Conservation (phyloP, 208 protist species). For the Acanthamoeba triangularis region DNA sequence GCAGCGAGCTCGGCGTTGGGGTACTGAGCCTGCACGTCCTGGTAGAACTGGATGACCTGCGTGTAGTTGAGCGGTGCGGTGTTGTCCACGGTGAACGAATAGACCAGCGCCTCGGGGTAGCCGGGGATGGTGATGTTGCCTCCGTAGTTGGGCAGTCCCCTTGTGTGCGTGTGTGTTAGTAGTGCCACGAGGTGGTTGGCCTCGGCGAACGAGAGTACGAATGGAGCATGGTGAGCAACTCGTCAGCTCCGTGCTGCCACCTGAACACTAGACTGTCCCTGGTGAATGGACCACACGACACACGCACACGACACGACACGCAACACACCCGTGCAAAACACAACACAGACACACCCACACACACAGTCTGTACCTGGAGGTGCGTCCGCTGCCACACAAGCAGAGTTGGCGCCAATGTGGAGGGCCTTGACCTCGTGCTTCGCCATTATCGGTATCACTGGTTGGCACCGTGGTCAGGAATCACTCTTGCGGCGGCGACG, state of each 20-base stretch:
- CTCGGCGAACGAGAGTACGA: not conserved
- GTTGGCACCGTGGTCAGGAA: not conserved
- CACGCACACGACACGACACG: too few species aligned
- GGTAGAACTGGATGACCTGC: not conserved
- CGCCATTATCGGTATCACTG: conserved; percentile 22
- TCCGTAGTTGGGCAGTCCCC: not conserved
- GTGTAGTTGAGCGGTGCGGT: not conserved
- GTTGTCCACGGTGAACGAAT: conserved; percentile 26
- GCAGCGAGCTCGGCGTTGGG: conserved; percentile 10
- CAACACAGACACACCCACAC: too few species aligned
- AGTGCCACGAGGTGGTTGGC: too few species aligned
- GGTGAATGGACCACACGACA: not conserved
- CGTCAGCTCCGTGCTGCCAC: not conserved
- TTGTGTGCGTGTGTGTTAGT: not conserved
- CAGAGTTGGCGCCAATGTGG: not conserved
- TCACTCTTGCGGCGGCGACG: too few species aligned
- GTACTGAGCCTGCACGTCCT: conserved; percentile 12
- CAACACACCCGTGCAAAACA: not conserved
- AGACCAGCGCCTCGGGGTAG: conserved; percentile 36
- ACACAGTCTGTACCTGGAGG: not conserved
- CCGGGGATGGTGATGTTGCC: not conserved
- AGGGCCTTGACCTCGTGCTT: not conserved
- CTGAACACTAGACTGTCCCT: not conserved
- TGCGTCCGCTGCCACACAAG: not conserved
- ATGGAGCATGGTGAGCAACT: not conserved